Conservation (phyloP, 1,284 basidiomycete species). For the Malassezia yamatoensis region DNA sequence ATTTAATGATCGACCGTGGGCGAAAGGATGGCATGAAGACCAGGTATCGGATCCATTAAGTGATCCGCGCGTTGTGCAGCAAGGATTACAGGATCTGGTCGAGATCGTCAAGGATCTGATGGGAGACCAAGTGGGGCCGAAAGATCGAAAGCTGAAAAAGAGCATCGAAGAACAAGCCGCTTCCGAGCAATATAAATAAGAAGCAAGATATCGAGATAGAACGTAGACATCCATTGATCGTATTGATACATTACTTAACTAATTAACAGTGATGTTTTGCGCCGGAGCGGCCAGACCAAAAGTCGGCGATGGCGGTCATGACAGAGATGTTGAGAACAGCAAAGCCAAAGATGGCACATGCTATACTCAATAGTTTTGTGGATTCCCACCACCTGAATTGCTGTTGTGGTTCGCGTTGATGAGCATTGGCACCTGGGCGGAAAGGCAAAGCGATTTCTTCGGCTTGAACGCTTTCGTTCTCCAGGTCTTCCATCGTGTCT, state of each 20-base stretch:
- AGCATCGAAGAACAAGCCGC: too few relatives aligned
- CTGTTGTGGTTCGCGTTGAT: constrained; percentile 22
- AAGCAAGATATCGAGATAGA: too few relatives aligned
- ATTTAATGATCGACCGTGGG: constrained; percentile 15
- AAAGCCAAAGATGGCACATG: constrained; percentile 38
- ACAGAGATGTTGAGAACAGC: constrained; percentile 33
- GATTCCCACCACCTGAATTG: constrained; percentile 39
- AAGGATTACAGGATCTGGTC: not conserved
- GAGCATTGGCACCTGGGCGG: constrained; percentile 34
- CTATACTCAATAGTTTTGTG: constrained; percentile 38
- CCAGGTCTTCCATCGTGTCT: constrained; percentile 16
- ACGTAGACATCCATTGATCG: too few relatives aligned
- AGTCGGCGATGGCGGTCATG: constrained; percentile 9
- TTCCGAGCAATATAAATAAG: too few relatives aligned
- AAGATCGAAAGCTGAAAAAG: not conserved
- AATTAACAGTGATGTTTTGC: constrained; percentile 8
- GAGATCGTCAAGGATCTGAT: not conserved
- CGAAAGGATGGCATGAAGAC: not conserved
- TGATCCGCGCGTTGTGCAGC: not conserved
- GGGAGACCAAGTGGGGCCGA: not conserved
- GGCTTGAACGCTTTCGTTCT: constrained; percentile 24
- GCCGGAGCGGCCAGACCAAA: constrained; percentile 12
- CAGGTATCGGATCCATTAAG: not conserved
- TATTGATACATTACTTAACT: too few relatives aligned
- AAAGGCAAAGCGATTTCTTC: constrained; percentile 42